These are phyloP conservation scores for Termitomyces sp. DNA, from an alignment of 768 basidiomycete species.

Conservation along the genomic window DNA sequence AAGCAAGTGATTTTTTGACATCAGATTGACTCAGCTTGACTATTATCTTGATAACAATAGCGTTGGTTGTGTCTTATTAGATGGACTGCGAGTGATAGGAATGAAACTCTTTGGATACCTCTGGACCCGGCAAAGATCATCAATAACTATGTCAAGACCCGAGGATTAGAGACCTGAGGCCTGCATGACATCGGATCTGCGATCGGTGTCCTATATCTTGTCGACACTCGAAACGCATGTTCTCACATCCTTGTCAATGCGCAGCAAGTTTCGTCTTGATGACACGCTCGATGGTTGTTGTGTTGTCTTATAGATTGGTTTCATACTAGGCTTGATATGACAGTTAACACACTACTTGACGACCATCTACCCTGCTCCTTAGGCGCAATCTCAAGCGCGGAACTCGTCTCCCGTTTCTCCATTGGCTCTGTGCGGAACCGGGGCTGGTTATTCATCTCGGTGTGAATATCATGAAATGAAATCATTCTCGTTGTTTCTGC, in stretches of 20 bases:
- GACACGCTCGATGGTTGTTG: too few species aligned
- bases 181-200: neutral
- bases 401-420: too few species aligned
- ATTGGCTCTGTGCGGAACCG: too few species aligned
- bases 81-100: neutral
- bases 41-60: neutral
- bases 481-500: too few species aligned
- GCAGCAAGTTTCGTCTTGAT: neutral
- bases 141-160: neutral
- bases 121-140: neutral
- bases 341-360: too few species aligned
- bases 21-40: neutral
- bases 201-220: neutral
- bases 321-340: too few species aligned
- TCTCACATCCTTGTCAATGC: neutral
- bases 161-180: too few species aligned
- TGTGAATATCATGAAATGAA: too few species aligned
- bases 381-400: too few species aligned
- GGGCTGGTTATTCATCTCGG: too few species aligned
- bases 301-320: neutral
- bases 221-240: neutral
- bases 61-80: neutral
- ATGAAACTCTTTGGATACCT: neutral
- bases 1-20: too few species aligned
- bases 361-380: too few species aligned